Percentiles rank a stretch among this genome's conserved stretches.
Evolutionary conservation across 140 eudicot species (phyloP).

Genomic region (Cichorium intybus): DNA sequence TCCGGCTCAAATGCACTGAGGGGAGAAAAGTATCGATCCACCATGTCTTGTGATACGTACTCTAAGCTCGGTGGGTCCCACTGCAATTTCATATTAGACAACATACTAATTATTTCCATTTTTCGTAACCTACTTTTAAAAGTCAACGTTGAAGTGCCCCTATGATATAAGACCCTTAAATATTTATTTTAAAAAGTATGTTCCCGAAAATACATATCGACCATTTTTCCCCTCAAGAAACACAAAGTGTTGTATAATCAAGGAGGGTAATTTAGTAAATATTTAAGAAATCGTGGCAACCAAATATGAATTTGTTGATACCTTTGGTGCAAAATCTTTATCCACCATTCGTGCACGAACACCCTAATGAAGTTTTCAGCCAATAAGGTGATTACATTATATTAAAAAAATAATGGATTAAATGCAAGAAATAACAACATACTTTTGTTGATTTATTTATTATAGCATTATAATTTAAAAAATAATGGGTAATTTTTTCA

Average conservation of each 20-base stretch:
- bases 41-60: slow-evolving; percentile 72
- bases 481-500: no score
- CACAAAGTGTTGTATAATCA: neutral
- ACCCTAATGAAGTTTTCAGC: slow-evolving; percentile 65
- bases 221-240: neutral
- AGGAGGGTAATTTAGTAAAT: neutral
- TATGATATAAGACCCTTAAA: no score
- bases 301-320: slow-evolving; percentile 31
- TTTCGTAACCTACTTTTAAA: neutral
- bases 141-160: no score
- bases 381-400: no score
- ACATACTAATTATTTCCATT: neutral
- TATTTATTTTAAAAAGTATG: no score
- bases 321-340: slow-evolving; percentile 84
- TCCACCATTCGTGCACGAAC: slow-evolving; percentile 80
- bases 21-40: slow-evolving; percentile 69
- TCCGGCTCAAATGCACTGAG: slow-evolving; percentile 62
- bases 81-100: slow-evolving; percentile 34
- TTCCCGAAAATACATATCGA: neutral
- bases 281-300: no score
- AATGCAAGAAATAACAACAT: no score
- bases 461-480: no score
- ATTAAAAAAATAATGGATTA: neutral
- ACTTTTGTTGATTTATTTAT: no score
- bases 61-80: slow-evolving; percentile 90